Conservation (phyloP, 192 early-diverging fungal species). For the Spinellus fusiger region DNA sequence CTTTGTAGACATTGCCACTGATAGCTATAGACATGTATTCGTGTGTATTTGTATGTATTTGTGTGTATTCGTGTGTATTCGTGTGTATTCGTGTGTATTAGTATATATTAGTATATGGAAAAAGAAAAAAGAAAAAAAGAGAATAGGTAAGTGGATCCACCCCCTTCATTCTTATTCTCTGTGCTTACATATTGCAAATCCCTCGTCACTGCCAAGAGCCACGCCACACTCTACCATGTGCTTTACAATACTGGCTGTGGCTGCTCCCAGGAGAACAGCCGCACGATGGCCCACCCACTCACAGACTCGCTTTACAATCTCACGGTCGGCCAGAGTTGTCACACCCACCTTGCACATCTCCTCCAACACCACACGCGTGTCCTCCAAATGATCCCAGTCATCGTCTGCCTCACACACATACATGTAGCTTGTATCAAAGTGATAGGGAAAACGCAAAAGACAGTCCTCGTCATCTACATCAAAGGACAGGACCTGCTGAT, state of each 20-base stretch:
- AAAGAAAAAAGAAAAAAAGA: not conserved
- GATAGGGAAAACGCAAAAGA: conserved; percentile 57
- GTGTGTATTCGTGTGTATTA: no score
- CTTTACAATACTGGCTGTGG: conserved; percentile 50
- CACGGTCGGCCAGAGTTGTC: conserved; percentile 72
- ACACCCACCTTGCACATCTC: conserved; percentile 55
- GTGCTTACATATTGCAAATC: conserved; percentile 34
- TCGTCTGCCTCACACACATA: conserved; percentile 68
- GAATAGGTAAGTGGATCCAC: not conserved
- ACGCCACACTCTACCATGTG: conserved; percentile 30
- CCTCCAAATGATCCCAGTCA: conserved; percentile 51
- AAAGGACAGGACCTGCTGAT: conserved; percentile 60
- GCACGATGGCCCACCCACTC: conserved; percentile 62
- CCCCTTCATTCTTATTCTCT: not conserved
- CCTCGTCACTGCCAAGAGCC: conserved; percentile 11
- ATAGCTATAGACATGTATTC: conserved; percentile 19
- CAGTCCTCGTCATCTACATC: conserved; percentile 27
- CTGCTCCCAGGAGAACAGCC: conserved; percentile 62
- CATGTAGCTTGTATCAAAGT: conserved; percentile 72
- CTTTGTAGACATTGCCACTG: conserved; percentile 34
- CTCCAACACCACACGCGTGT: conserved; percentile 63
- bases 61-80: no score
- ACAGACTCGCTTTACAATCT: conserved; percentile 75
- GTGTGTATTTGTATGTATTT: no score
- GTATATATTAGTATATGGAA: no score